Evolutionary conservation across 2,329 filamentous ascomycete species (phyloP).

Genomic region (Colletotrichum sp.): DNA sequence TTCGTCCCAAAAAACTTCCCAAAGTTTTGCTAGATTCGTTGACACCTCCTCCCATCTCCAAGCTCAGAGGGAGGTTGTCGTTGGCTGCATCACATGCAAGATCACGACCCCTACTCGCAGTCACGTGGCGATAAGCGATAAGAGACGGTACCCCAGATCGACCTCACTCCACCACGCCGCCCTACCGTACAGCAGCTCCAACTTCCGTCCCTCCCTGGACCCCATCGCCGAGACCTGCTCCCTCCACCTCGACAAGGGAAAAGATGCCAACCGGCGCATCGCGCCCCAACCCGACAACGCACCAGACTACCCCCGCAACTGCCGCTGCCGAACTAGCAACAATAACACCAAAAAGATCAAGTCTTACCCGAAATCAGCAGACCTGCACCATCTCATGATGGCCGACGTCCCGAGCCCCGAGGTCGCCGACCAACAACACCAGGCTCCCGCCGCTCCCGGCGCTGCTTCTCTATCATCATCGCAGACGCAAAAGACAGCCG

Average conservation of each 20-base stretch:
- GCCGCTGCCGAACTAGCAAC: not conserved
- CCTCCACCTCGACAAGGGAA: not conserved
- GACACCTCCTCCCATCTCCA: not conserved
- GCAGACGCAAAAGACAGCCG: not conserved
- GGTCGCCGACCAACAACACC: not conserved
- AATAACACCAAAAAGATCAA: not conserved
- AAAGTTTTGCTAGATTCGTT: rapidly evolving
- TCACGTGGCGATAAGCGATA: slow-evolving; percentile 24
- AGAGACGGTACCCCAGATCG: not conserved
- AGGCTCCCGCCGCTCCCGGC: not conserved
- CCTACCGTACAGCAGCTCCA: slow-evolving; percentile 1
- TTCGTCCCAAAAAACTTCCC: not conserved
- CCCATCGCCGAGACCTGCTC: slow-evolving; percentile 6
- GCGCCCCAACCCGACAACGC: not conserved
- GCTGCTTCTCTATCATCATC: not conserved
- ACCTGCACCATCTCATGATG: slow-evolving; percentile 13
- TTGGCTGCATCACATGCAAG: slow-evolving; percentile 10
- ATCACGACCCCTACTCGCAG: not conserved
- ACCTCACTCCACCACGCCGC: slow-evolving; percentile 16
- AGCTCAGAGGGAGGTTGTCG: not conserved
- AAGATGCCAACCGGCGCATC: slow-evolving; percentile 14
- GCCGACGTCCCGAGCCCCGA: slow-evolving; percentile 7
- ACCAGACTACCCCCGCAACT: not conserved
- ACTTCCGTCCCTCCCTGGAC: slow-evolving; percentile 8
- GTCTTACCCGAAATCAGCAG: not conserved